phyloP scores from a whole-genome alignment of 805 yeast species.

The Metschnikowia drakensbergensis region DNA sequence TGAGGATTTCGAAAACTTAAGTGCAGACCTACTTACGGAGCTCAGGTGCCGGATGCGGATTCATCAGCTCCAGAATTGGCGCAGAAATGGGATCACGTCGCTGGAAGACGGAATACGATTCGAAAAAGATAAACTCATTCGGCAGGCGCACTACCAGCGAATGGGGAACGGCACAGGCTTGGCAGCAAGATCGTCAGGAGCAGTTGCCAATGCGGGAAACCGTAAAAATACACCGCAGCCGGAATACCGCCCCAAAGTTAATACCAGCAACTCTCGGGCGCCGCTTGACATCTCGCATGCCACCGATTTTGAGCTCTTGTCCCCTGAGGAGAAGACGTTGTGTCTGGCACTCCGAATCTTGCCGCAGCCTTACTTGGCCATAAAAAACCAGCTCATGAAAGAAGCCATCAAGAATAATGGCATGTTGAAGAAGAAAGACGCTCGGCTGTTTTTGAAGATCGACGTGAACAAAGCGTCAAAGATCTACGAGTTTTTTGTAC shows the following conservation, averaged over 20 bases:
- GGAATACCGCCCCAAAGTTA: slow-evolving; percentile 41
- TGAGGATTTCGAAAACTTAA: slow-evolving; percentile 72
- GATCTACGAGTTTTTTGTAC: slow-evolving; percentile 88
- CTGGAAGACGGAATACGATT: slow-evolving; percentile 78
- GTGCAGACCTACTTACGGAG: slow-evolving; percentile 72
- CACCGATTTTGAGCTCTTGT: slow-evolving; percentile 75
- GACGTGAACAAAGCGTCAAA: slow-evolving; percentile 84
- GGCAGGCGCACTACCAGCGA: slow-evolving; percentile 61
- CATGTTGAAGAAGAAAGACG: slow-evolving; percentile 71
- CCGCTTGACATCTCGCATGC: slow-evolving; percentile 72
- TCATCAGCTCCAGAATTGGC: slow-evolving; percentile 89
- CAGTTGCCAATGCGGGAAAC: background rate
- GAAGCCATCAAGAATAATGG: slow-evolving; percentile 88
- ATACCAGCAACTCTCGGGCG: slow-evolving; percentile 37
- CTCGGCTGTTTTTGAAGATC: slow-evolving; percentile 77
- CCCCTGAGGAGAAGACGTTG: slow-evolving; percentile 82
- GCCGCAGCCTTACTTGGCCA: slow-evolving; percentile 92
- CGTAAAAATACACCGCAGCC: slow-evolving; percentile 32
- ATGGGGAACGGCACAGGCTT: slow-evolving; percentile 39
- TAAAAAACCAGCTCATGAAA: slow-evolving; percentile 83
- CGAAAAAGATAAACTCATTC: slow-evolving; percentile 79
- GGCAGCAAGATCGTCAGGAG: slow-evolving; percentile 18
- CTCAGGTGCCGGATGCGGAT: slow-evolving; percentile 75
- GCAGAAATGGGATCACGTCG: slow-evolving; percentile 82
- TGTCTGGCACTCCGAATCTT: slow-evolving; percentile 79